A percentile compares a stretch with the other conserved stretches of the same genome.
Conservation (phyloP, 257 asterid species). For the Solanum etuberosum region DNA sequence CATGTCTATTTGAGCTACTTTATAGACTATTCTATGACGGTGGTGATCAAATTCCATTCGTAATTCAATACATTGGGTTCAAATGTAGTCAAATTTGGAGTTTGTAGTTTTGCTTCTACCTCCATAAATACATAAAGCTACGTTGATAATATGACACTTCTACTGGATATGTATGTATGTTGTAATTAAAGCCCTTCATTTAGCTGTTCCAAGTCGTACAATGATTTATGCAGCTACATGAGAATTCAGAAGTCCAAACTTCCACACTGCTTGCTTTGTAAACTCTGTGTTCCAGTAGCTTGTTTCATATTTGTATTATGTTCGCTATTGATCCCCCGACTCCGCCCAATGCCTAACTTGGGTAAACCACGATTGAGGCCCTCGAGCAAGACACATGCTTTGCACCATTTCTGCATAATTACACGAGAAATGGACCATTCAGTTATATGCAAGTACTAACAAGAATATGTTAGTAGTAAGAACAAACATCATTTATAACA, state of each 20-base stretch:
- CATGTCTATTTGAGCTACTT: not conserved
- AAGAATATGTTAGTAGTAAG: not conserved
- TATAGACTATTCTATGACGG: not conserved
- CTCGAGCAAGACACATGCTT: slow-evolving; percentile 87
- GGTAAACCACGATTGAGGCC: slow-evolving; percentile 94
- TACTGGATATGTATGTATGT: not conserved
- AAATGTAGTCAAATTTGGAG: not conserved
- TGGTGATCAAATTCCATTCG: not conserved
- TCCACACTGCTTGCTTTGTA: slow-evolving; percentile 73
- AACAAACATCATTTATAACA: not conserved
- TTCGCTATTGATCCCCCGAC: slow-evolving; percentile 36
- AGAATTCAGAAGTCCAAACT: slow-evolving; percentile 47
- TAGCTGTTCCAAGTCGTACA: not conserved
- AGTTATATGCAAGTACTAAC: not conserved
- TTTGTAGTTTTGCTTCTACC: not conserved
- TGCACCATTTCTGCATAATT: slow-evolving; percentile 80
- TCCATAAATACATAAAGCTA: not conserved
- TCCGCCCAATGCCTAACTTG: slow-evolving; percentile 75
- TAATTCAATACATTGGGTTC: not conserved
- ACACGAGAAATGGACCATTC: not conserved
- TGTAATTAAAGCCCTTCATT: not conserved
- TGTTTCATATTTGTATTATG: slow-evolving; percentile 17
- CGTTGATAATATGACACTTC: not conserved
- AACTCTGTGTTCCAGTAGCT: slow-evolving; percentile 28
- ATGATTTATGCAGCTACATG: not conserved